A percentile compares a stretch with the other conserved stretches of the same genome.
phyloP scores from a whole-genome alignment of 2,329 filamentous ascomycete genomes.

The Scortechinia acanthostroma region DNA sequence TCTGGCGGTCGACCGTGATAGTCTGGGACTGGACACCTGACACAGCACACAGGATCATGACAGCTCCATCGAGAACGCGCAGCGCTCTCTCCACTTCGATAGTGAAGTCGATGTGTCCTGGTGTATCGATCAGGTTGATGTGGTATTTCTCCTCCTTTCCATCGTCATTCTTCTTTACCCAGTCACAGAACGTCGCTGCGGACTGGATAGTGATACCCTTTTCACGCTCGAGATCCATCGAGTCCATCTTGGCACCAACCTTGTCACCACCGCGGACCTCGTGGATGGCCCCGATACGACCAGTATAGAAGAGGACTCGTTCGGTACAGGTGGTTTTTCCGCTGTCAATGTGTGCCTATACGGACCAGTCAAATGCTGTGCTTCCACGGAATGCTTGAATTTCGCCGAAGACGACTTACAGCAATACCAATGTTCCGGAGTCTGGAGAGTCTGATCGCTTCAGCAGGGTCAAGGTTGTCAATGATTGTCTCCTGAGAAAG shows the following conservation, averaged over 20 bases:
- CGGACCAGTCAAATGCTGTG: background rate
- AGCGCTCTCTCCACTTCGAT: constrained; percentile 96
- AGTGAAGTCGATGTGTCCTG: constrained; percentile 97
- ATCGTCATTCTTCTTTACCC: constrained; percentile 72
- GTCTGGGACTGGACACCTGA: constrained; percentile 96
- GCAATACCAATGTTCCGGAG: constrained; percentile 98
- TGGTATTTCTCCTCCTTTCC: constrained; percentile 87
- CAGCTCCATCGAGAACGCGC: constrained; percentile 88
- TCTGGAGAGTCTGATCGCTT: constrained; percentile 69
- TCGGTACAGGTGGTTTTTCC: constrained; percentile 96
- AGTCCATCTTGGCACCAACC: constrained; percentile 98
- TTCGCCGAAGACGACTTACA: constrained; percentile 36
- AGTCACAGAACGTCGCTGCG: constrained; percentile 94
- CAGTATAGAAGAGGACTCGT: constrained; percentile 95
- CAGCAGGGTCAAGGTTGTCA: constrained; percentile 72
- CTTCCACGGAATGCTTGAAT: constrained; percentile 4
- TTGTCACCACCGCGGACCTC: constrained; percentile 92
- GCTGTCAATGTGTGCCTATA: constrained; percentile 89
- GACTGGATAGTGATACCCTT: constrained; percentile 99
- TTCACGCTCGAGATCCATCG: constrained; percentile 96
- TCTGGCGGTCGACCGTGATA: constrained; percentile 95
- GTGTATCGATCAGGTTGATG: constrained; percentile 97
- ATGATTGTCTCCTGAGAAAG: constrained; percentile 57
- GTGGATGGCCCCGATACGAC: constrained; percentile 92
- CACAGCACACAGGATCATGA: constrained; percentile 97